Base-by-base conservation (phyloP, 2,329 filamentous ascomycete genomes). In the Fusarium torreyae region DNA sequence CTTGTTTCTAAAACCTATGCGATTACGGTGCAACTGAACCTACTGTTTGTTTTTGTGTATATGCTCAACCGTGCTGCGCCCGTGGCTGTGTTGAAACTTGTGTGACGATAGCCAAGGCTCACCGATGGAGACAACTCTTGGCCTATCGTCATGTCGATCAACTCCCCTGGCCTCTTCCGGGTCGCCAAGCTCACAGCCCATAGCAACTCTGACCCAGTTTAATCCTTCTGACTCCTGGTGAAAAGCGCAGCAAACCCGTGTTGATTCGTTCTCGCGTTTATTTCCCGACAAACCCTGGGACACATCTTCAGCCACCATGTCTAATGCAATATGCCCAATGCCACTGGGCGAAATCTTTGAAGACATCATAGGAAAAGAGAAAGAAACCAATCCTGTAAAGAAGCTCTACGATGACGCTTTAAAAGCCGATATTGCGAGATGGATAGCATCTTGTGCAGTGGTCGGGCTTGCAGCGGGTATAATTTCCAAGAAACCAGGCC, bases 341-440 rank as follows among this genome's bases (percentile, higher is more conserved):
- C 64, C 64, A 2, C 8, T 67, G 10, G 53, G 38, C 11, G 57
- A 68, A 22, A 68, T 68, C 31, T 9, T 65, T 20, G 53, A 64
- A 46, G 66, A 69, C 31, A 42, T 69, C 6, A n/a, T 54, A 2
- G 46, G 60, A 7, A 69, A 39, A 22, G 48, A 66, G 40, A 57
- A 63, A 5, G 66, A 69, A 46, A 62, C 46, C 3, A 71, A 71
- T 11, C 40, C 52, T 3, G 45, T 71, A 8, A 71, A 65, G 20
- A 60, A 24, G n/a, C 68, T 69, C 5, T 63, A 70, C 24, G 28
- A 66, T 17, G 44, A 69, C 24, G 49, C 64, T 22, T 68, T 58
- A 20, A 71, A 66, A n/a, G 68, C 64, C 11, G 68, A 68, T 7
- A 51, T 68, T 7, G 68, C 48, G 13, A 65, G 60, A 39, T 69